Evolutionary conservation across 2,329 filamentous ascomycete species (phyloP).

Genomic region (Diplocarpon rosae): DNA sequence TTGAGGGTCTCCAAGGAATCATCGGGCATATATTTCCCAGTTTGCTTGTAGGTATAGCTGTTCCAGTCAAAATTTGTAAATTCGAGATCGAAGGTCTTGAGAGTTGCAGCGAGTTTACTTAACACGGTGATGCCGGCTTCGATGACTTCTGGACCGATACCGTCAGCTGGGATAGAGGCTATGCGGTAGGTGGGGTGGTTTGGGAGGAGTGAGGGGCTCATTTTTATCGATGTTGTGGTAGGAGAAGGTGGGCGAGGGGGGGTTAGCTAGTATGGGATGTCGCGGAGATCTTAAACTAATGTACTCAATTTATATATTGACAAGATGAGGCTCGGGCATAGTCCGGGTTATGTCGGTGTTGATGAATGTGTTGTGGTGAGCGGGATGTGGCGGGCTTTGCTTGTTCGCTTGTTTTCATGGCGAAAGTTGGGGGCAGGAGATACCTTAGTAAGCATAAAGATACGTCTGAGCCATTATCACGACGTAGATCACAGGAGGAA

Average conservation of each 20-base stretch:
- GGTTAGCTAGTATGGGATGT: too few species aligned
- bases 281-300: too few species aligned
- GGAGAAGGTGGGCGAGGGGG: not conserved
- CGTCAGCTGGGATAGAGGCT: conserved; percentile 51
- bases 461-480: too few species aligned
- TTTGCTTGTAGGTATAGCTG: conserved; percentile 45
- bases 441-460: too few species aligned
- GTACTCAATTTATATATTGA: too few species aligned
- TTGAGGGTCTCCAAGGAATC: conserved; percentile 42
- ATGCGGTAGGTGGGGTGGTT: conserved; percentile 33
- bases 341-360: too few species aligned
- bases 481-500: too few species aligned
- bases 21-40: conserved; percentile 48
- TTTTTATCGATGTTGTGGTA: not conserved
- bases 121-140: conserved; percentile 49
- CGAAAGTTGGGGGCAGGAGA: too few species aligned
- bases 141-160: conserved; percentile 54
- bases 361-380: too few species aligned
- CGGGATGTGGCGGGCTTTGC: too few species aligned
- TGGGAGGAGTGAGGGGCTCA: not conserved
- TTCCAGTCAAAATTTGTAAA: conserved; percentile 52
- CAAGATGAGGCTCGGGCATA: too few species aligned
- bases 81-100: conserved; percentile 47
- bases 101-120: conserved; percentile 38
- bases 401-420: too few species aligned